Base-by-base conservation (phyloP, 1,284 basidiomycete species). In the Cutaneotrichosporon curvatum region DNA sequence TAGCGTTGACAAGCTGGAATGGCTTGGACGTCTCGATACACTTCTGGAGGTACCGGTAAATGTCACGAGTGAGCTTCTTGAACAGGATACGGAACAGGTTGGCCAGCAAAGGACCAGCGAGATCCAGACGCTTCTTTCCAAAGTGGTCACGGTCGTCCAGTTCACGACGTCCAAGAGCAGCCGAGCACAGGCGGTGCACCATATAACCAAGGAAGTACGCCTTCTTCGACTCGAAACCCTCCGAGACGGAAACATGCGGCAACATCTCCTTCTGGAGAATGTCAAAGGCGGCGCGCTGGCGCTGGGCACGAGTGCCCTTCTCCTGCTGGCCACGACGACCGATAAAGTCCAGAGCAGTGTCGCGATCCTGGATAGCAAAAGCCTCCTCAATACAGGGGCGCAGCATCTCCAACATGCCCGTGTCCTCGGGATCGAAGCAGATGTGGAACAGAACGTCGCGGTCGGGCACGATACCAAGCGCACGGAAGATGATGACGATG, bases 201-300 rank as follows among this genome's bases (percentile, higher is more conserved):
- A 99, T 99, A 73, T 97, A 98, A n/a, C 95, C 95, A 55, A 98
- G 91, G 79, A 98, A 99, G 74, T 92, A 98, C 3, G 95, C 95
- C 72, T 99, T 99, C 76, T 95, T 95, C 33, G 88, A 92, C 73
- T 95, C 89, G 30, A 90, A 92, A 9, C 92, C 92, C 69, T 95
- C 91, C 2, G 84, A 81, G 79, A 92, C 94, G 4, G 94, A 94
- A 22, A 99, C 84, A 67, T 98, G 95, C 0, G 95, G 95, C 38
- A 99, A 70, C 86, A 98, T 94, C 73, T 98, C 94, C 74, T 97
- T 98, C 72, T 97, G 92, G 44, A 99, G 68, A 62, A 98, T 97
- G 70, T 98, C 95, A 68, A 95, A 88, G 0, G 95, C 95, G 62
- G 97, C 96, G 41, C 89, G 83, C 55, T 96, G 85, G 72, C 95